A percentile compares a stretch with the other conserved stretches of the same genome.
phyloP scores from a whole-genome alignment of 139 green algal species.

The Haematococcus lacustris region DNA sequence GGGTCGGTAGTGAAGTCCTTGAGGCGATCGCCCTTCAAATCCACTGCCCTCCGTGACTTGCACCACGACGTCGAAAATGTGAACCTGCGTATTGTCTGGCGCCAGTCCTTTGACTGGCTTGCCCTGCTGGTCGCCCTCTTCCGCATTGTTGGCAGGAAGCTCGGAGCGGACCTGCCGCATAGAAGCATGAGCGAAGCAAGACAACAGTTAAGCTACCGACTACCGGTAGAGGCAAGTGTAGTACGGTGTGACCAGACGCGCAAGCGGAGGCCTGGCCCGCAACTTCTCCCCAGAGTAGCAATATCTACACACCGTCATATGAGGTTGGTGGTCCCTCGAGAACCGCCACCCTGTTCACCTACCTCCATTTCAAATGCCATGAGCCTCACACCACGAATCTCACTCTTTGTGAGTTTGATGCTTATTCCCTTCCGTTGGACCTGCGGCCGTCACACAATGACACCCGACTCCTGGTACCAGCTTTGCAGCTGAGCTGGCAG shows the following conservation, averaged over 20 bases:
- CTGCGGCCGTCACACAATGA: neutral
- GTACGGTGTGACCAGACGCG: neutral
- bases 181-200: no score
- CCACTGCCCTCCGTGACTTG: neutral
- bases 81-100: slow-evolving; percentile 1
- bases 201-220: no score
- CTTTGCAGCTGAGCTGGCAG: neutral
- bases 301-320: no score
- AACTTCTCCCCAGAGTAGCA: no score
- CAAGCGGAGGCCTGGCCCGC: neutral
- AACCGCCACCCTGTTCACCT: no score
- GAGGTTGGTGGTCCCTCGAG: no score
- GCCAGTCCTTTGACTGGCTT: neutral
- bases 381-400: slow-evolving; percentile 18
- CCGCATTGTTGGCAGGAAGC: neutral
- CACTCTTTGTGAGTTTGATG: slow-evolving; percentile 11
- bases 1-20: slow-evolving; percentile 3
- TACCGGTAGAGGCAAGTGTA: no score
- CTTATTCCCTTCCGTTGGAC: slow-evolving; percentile 12
- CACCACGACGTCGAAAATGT: slow-evolving; percentile 8
- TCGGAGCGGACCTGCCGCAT: no score
- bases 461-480: neutral
- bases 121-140: neutral
- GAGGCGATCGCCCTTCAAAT: neutral
- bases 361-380: slow-evolving; percentile 30